A percentile compares a stretch with the other conserved stretches of the same genome.
These are phyloP conservation scores for Curvularia eragrostidis DNA, from an alignment of 2,329 filamentous ascomycete genomes.

Conservation along the genomic window DNA sequence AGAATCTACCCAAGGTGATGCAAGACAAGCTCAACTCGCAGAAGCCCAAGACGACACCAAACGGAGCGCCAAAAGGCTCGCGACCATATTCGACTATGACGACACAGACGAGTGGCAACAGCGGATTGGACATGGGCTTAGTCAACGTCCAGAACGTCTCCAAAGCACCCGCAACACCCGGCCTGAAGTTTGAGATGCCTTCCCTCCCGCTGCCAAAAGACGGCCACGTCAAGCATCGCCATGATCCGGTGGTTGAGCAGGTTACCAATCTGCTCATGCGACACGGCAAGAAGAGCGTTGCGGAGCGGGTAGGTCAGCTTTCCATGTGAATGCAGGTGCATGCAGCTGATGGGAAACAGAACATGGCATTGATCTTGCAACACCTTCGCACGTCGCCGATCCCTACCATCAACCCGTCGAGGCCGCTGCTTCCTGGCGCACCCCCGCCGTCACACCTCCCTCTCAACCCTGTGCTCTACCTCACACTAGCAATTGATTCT, in stretches of 20 bases:
- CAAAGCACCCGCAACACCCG: slow-evolving; percentile 46
- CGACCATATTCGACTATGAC: slow-evolving; percentile 64
- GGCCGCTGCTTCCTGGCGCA: slow-evolving; percentile 75
- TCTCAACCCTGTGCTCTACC: slow-evolving; percentile 86
- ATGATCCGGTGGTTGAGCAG: slow-evolving; percentile 84
- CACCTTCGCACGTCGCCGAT: slow-evolving; percentile 83
- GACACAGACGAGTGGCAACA: slow-evolving; percentile 28
- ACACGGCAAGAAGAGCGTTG: slow-evolving; percentile 86
- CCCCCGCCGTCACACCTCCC: slow-evolving; percentile 82
- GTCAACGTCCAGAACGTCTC: slow-evolving; percentile 33
- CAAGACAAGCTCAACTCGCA: slow-evolving; percentile 65
- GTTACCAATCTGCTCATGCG: slow-evolving; percentile 90
- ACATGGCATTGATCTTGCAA: slow-evolving; percentile 83
- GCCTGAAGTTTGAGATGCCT: slow-evolving; percentile 82
- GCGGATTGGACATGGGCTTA: slow-evolving; percentile 40
- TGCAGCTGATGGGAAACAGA: slow-evolving; percentile 57
- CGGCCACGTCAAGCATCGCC: slow-evolving; percentile 76
- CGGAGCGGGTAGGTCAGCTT: slow-evolving; percentile 75
- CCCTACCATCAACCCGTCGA: slow-evolving; percentile 74
- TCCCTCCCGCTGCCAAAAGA: slow-evolving; percentile 68
- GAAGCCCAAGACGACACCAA: slow-evolving; percentile 44
- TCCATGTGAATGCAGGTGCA: not conserved
- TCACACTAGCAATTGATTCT: slow-evolving; percentile 89
- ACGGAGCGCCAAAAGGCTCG: slow-evolving; percentile 50
- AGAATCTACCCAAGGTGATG: slow-evolving; percentile 71